phyloP scores from a whole-genome alignment of 1,284 basidiomycete species.

The Ustilago sp. region DNA sequence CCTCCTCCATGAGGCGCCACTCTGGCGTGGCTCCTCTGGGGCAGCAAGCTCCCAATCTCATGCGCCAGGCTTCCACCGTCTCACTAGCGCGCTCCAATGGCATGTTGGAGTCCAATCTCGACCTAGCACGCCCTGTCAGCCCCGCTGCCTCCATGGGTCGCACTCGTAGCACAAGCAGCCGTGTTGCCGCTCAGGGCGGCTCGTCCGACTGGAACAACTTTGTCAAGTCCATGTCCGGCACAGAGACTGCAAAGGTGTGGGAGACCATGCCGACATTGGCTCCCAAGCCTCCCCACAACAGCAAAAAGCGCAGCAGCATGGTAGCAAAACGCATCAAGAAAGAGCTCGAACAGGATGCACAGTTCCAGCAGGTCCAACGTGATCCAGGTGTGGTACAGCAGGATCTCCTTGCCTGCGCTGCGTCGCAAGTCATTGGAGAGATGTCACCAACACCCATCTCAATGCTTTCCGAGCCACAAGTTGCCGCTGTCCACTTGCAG shows the following conservation, averaged over 20 bases:
- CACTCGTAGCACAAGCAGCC: conserved; percentile 13
- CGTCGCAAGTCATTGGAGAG: conserved; percentile 59
- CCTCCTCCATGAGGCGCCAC: conserved; percentile 19
- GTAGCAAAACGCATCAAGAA: conserved; percentile 54
- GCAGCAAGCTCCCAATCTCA: conserved; percentile 44
- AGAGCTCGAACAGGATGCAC: conserved; percentile 62
- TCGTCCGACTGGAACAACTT: conserved; percentile 61
- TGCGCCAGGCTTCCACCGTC: conserved; percentile 32
- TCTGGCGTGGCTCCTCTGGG: conserved; percentile 56
- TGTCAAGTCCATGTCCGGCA: conserved; percentile 59
- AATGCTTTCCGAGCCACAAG: conserved; percentile 17
- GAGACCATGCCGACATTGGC: conserved; percentile 45
- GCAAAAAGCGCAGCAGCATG: conserved; percentile 46
- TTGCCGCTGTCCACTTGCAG: conserved; percentile 27
- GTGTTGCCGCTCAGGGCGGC: conserved; percentile 20
- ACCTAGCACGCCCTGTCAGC: conserved; percentile 38
- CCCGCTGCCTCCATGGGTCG: conserved; percentile 45
- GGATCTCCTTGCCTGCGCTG: conserved; percentile 58
- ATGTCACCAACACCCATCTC: conserved; percentile 40
- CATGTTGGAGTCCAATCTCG: conserved; percentile 9
- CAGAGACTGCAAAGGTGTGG: conserved; percentile 58
- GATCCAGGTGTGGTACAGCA: conserved; percentile 52
- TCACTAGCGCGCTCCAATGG: conserved; percentile 19
- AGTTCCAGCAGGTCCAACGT: conserved; percentile 51
- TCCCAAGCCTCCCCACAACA: conserved; percentile 24